Conservation (phyloP, 306 rosid species). For the Cicer bijugum region DNA sequence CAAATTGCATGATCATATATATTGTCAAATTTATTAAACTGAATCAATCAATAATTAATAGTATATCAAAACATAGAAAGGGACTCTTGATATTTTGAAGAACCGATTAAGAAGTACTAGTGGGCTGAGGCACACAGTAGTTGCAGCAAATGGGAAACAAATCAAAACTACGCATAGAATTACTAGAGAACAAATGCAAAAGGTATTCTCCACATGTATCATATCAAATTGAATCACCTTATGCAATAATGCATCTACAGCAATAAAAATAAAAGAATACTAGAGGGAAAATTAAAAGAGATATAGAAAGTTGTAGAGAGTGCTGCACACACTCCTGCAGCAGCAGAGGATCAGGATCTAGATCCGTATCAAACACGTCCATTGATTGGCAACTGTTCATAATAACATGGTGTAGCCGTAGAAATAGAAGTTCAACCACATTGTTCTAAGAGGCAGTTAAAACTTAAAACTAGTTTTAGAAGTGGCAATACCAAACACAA, state of each 20-base stretch:
- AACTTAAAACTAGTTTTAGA: not conserved
- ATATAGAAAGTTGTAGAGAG: too few species aligned
- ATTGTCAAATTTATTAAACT: not conserved
- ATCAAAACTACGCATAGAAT: not conserved
- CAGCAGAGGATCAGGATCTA: too few species aligned
- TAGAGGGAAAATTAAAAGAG: too few species aligned
- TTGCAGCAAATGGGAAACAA: not conserved
- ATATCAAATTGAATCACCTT: too few species aligned
- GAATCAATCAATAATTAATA: not conserved
- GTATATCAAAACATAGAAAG: too few species aligned
- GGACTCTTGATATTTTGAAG: too few species aligned
- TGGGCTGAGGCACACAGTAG: not conserved
- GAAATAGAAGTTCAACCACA: constrained; percentile 5
- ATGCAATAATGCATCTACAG: too few species aligned
- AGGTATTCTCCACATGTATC: not conserved
- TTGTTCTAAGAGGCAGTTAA: not conserved
- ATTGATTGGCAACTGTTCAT: too few species aligned
- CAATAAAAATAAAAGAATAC: too few species aligned
- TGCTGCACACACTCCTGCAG: too few species aligned
- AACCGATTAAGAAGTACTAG: not conserved
- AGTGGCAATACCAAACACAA: not conserved
- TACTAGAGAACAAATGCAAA: not conserved
- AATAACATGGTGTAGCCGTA: not conserved
- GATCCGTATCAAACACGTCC: too few species aligned
- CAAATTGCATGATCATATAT: not conserved